Base-by-base conservation (phyloP, 2,329 filamentous ascomycete species). In the Tympanopsis confertula region DNA sequence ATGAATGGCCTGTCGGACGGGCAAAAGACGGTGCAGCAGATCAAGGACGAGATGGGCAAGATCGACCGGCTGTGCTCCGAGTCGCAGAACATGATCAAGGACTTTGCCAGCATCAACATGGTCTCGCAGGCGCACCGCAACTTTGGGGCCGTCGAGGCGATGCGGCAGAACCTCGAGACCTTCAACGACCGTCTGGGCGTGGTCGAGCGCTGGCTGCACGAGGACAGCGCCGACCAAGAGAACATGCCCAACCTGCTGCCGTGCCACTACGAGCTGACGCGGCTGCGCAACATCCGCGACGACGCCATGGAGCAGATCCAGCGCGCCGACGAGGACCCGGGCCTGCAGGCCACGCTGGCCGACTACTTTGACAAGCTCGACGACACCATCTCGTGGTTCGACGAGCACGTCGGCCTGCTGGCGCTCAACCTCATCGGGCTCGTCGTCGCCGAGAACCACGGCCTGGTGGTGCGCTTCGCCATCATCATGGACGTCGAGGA, bases 41-140 rank as follows among this genome's bases (percentile, higher is more conserved):
- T 95, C 62, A 94, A 94, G 60, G 89, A 96, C 47, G 91, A 98
- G 65, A 91, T 98, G 77, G 87, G 93, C 69, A 93, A 89, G 63
- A 96, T 98, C 52, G 91, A 98, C 66, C 87, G 86, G 63, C 75
- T 98, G 45, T 98, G 91, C 65, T 87, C 88, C 45, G 93, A 98
- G 62, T 88, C 88, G 39, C 89, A 96, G 66, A 86, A 86, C 56
- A 95, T 95, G 78, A 94, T 98, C 52, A 80, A 84, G 53, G 91
- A 98, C 66, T 96, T 98, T 60, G 82, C 83, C 24, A 86, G 86
- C 54, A 91, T 94, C 68, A 91, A 93, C 57, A 66, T 86, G 43
- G 84, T 93, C 39, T 89, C 89, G 39, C 86, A 94, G 61, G 91
- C 93, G 47, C 91, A 98, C 62, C 77, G 89, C 45, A 95, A 98